Evolutionary conservation across 2,329 filamentous ascomycete species (phyloP), one percentile per base, ranked within the genome.

Genomic region (Penicillium sp.): DNA sequence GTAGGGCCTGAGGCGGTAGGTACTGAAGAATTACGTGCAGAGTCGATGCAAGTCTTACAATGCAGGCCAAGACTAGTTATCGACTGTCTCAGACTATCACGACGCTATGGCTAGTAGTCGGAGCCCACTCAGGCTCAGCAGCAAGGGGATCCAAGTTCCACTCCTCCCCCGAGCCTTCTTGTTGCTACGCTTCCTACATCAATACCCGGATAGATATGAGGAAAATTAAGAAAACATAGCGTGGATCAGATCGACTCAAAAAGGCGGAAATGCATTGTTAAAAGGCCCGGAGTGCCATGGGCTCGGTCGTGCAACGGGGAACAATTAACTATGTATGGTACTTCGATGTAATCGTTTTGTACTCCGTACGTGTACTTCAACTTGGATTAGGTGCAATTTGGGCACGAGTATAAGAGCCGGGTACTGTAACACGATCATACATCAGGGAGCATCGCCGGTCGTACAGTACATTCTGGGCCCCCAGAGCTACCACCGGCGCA

Each of bases 11-110:
- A 9, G 25, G 25, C 25, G 25, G 25, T 27, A 27, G 25, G 25
- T 20, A 18, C 33, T 20, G 33, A 18, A 9, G 1, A 18, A 37
- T 37, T 37, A 37, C 38, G 7, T 40, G 38, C 38, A 40, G 38
- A 40, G 38, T n/a, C 38, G 23, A 29, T 31, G 20, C 48, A 29
- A 46, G 47, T 35, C 42, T 46, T 28, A 40, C 44, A 39, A 37
- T 55, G 52, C 46, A 46, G 41, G 28, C 44, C 38, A 15, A 7
- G 23, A 27, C 38, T 39, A 10, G 20, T 24, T 43, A 28, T 24
- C 23, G 18, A 41, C 46, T 58, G 56, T 55, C 52, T 58, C 52
- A 51, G 53, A 50, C 51, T 56, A 50, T 48, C 20, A 23, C 28
- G 38, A 20, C 40, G 35, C 50, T 42, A 49, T 47, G 31, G 27